Conservation (phyloP, 2,329 filamentous ascomycete genomes). For the Ceratocystis huliohia region DNA sequence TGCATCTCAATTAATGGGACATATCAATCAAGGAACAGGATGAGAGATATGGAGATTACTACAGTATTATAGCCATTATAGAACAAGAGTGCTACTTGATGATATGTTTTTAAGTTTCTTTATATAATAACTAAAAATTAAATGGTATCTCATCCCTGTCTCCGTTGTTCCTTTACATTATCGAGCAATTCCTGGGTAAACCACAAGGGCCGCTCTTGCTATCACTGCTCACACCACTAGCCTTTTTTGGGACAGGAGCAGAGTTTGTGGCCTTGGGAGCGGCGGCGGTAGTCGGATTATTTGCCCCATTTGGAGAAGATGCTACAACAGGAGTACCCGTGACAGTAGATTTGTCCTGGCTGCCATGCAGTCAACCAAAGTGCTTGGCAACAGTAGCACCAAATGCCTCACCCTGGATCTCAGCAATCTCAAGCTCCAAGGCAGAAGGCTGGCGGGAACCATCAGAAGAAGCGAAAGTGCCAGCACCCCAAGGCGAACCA, state of each 20-base stretch:
- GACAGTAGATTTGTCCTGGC: conserved; percentile 28
- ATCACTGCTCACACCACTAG: conserved; percentile 33
- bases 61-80: no score
- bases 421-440: conserved; percentile 68
- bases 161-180: conserved; percentile 16
- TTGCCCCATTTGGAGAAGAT: conserved; percentile 1
- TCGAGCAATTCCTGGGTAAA: conserved; percentile 37
- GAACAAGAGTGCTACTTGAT: background rate
- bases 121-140: conserved; percentile 14
- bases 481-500: conserved; percentile 83
- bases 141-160: conserved; percentile 14
- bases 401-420: conserved; percentile 73
- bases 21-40: no score
- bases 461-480: conserved; percentile 68
- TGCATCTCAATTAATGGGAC: no score
- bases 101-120: background rate
- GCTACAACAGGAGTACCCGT: conserved; percentile 22
- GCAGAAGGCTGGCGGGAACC: conserved; percentile 69
- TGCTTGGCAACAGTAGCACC: conserved; percentile 61
- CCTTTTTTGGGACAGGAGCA: conserved; percentile 13
- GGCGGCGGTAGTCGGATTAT: background rate
- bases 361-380: conserved; percentile 66
- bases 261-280: conserved; percentile 22
- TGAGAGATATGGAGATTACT: no score
- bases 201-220: conserved; percentile 61